Conservation (phyloP, 164 flowering plant genomes). For the Nymphaea thermarum region DNA sequence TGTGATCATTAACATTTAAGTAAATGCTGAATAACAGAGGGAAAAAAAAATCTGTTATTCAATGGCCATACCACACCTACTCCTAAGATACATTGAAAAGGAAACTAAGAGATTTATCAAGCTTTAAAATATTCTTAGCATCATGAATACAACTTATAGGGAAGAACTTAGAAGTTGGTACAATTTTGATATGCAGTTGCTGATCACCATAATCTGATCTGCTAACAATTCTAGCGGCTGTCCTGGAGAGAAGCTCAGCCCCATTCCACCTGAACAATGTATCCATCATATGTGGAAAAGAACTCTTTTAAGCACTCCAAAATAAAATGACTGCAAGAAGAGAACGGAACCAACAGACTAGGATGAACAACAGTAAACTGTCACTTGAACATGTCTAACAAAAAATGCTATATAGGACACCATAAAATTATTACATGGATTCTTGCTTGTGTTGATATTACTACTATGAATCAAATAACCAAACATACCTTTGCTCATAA, state of each 20-base stretch:
- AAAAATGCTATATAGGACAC: too few relatives aligned
- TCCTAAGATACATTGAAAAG: too few relatives aligned
- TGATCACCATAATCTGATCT: slow-evolving; percentile 6
- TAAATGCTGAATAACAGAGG: too few relatives aligned
- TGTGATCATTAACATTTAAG: too few relatives aligned
- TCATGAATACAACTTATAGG: slow-evolving; percentile 36
- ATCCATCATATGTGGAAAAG: slow-evolving; percentile 74
- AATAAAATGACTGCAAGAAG: slow-evolving; percentile 59
- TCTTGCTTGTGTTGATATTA: too few relatives aligned
- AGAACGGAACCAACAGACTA: background rate
- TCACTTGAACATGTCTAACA: background rate
- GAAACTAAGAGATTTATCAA: too few relatives aligned
- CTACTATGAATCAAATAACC: too few relatives aligned
- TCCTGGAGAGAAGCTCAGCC: slow-evolving; percentile 82
- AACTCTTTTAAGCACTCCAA: slow-evolving; percentile 78
- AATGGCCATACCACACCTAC: too few relatives aligned
- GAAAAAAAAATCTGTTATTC: too few relatives aligned
- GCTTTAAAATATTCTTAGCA: too few relatives aligned
- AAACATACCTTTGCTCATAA: too few relatives aligned
- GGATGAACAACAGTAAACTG: background rate
- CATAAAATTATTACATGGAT: too few relatives aligned
- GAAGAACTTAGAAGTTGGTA: slow-evolving; percentile 44
- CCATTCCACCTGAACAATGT: slow-evolving; percentile 80
- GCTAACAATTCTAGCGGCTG: slow-evolving; percentile 25
- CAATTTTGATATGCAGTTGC: slow-evolving; percentile 29